Evolutionary conservation across 257 asterid species (phyloP).

Genomic region (Gentiana dahurica): DNA sequence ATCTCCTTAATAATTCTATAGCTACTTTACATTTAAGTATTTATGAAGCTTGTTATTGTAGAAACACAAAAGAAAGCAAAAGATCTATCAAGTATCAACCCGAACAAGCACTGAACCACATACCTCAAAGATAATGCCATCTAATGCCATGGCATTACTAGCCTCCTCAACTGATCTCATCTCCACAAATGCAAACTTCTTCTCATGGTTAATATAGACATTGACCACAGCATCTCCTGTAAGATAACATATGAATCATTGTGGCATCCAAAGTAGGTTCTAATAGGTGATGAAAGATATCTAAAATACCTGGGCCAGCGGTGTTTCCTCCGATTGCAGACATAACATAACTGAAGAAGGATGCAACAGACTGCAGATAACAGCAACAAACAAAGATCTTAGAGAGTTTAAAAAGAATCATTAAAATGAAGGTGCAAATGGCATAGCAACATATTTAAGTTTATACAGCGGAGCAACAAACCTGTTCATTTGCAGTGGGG

Average conservation of each 20-base stretch:
- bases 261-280: neutral
- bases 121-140: constrained; percentile 97
- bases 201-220: constrained; percentile 45
- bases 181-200: constrained; percentile 94
- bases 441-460: neutral
- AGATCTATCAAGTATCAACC: no score
- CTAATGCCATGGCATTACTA: constrained; percentile 96
- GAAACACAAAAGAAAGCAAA: no score
- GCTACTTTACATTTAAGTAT: no score
- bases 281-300: no score
- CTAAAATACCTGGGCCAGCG: constrained; percentile 87
- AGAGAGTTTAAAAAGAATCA: no score
- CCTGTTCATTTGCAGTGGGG: constrained; percentile 96
- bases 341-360: constrained; percentile 95
- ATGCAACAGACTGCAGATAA: constrained; percentile 74
- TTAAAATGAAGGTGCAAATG: no score
- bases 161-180: constrained; percentile 99
- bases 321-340: constrained; percentile 95
- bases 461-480: constrained; percentile 4
- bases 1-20: no score
- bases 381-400: neutral
- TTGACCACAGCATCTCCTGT: constrained; percentile 72
- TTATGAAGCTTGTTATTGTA: no score
- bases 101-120: neutral
- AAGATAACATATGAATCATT: constrained; percentile 2